Evolutionary conservation across 1,284 basidiomycete species (phyloP).

Genomic region (Pascua sp.): DNA sequence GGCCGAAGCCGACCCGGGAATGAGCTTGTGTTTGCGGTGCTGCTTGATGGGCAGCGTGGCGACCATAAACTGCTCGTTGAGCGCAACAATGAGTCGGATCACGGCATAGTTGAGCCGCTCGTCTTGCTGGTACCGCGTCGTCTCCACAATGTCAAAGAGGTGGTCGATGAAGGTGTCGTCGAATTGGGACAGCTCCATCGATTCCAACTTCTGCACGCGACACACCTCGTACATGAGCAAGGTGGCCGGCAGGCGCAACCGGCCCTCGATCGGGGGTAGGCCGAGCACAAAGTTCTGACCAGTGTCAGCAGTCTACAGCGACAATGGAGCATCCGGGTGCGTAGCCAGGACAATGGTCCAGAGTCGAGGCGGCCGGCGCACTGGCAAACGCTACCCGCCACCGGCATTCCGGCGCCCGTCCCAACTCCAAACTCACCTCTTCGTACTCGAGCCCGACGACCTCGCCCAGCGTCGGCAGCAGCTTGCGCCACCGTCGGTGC

Average conservation of each 20-base stretch:
- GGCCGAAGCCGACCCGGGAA: slow-evolving; percentile 41
- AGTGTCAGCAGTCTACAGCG: slow-evolving; percentile 1
- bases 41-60: slow-evolving; percentile 49
- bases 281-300: slow-evolving; percentile 38
- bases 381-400: too few species aligned
- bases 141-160: slow-evolving; percentile 90
- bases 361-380: too few species aligned
- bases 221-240: slow-evolving; percentile 84
- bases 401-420: too few species aligned
- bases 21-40: slow-evolving; percentile 31
- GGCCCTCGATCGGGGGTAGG: slow-evolving; percentile 67
- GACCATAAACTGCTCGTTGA: slow-evolving; percentile 99
- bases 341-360: too few species aligned
- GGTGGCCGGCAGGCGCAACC: slow-evolving; percentile 67
- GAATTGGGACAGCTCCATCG: slow-evolving; percentile 69
- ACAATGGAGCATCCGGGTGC: slow-evolving; percentile 1
- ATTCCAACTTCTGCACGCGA: slow-evolving; percentile 74
- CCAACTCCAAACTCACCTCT: slow-evolving; percentile 31
- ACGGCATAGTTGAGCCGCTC: slow-evolving; percentile 91
- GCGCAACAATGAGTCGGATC: slow-evolving; percentile 85
- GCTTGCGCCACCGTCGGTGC: slow-evolving; percentile 72
- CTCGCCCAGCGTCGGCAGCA: slow-evolving; percentile 73
- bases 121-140: slow-evolving; percentile 80
- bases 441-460: slow-evolving; percentile 45
- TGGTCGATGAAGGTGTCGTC: slow-evolving; percentile 80